Evolutionary conservation across 1,139 yeast genomes (phyloP), one percentile per base, ranked within the genome.

Genomic region (Pichia sp.): DNA sequence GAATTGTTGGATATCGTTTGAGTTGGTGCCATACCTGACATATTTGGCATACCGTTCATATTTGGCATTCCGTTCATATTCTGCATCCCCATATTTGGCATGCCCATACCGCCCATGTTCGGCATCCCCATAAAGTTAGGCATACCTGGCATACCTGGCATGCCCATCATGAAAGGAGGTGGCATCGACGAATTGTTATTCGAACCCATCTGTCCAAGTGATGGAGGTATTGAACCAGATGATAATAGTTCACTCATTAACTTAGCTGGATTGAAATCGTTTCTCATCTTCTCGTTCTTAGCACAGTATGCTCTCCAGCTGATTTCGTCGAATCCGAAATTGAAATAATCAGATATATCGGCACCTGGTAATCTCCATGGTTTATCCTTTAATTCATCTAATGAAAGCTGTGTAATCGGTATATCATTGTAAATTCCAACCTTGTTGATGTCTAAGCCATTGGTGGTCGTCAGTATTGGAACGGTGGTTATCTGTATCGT

Each of bases 351-450:
- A 3, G 96, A 80, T 38, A 88, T 72, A 66, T 93, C 97, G 3
- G 96, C 96, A 44, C 97, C 97, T 0, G 98, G 98, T 55, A 87
- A 84, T 61, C 99, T 77, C 99, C 99, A 93, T 3, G 99, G 99
- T 68, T 94, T 94, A 54, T 89, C 95, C 55, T 88, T 90, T 40
- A 91, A 70, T 43, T 83, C 85, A 54, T 87, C 95, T 18, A 91
- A 74, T 55, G 88, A 85, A n/a, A 91, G 74, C 57, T 85, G 84
- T 0, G 96, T 87, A 44, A 94, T 72, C 4, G 96, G 96, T 56
- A 81, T 77, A 4, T 96, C 98, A 47, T 91, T 86, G 55, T 76
- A 79, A 52, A 81, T 82, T 0, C 94, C 97, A 17, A 87, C 85
- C 20, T 81, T 81, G 57, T 89, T 81, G 12, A 93, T 73, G 59